These are phyloP conservation scores for Metschnikowia anglica DNA, from an alignment of 805 yeast genomes.

Conservation along the genomic window DNA sequence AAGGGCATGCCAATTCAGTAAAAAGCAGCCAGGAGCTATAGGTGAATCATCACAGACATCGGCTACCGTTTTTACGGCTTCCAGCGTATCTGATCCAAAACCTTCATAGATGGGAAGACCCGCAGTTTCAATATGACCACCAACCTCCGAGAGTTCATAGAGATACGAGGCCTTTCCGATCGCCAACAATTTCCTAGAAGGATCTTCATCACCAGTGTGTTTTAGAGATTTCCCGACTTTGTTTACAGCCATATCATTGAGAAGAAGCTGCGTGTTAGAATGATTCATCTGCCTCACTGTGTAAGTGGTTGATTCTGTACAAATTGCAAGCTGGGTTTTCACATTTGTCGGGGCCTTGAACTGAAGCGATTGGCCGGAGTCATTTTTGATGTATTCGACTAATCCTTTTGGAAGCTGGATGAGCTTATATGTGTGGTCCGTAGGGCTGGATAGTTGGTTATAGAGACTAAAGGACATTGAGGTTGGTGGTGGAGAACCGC, in stretches of 20 bases:
- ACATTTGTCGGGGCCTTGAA: constrained; percentile 17
- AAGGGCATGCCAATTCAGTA: constrained; percentile 46
- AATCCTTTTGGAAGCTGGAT: constrained; percentile 20
- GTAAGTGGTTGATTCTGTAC: constrained; percentile 61
- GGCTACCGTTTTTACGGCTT: constrained; percentile 23
- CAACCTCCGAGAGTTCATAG: constrained; percentile 32
- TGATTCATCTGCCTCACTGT: constrained; percentile 76
- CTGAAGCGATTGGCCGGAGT: constrained; percentile 10
- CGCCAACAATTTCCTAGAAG: constrained; percentile 23
- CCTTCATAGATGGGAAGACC: constrained; percentile 28
- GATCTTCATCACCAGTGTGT: background rate
- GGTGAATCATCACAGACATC: constrained; percentile 47
- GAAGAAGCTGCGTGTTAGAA: constrained; percentile 74
- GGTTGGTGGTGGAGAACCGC: constrained; percentile 1
- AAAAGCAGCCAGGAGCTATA: constrained; percentile 56
- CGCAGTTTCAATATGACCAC: constrained; percentile 32
- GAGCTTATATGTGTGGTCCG: constrained; percentile 17
- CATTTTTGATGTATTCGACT: constrained; percentile 11
- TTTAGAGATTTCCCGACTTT: constrained; percentile 1
- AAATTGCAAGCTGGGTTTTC: constrained; percentile 52
- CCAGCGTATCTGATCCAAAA: constrained; percentile 1
- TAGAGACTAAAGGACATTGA: constrained; percentile 19
- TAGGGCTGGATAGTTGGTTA: constrained; percentile 10
- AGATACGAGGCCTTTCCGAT: constrained; percentile 31
- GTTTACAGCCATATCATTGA: constrained; percentile 24